These are phyloP conservation scores for Geotrichum candidum DNA, from an alignment of 1,139 yeast species.

Conservation along the genomic window DNA sequence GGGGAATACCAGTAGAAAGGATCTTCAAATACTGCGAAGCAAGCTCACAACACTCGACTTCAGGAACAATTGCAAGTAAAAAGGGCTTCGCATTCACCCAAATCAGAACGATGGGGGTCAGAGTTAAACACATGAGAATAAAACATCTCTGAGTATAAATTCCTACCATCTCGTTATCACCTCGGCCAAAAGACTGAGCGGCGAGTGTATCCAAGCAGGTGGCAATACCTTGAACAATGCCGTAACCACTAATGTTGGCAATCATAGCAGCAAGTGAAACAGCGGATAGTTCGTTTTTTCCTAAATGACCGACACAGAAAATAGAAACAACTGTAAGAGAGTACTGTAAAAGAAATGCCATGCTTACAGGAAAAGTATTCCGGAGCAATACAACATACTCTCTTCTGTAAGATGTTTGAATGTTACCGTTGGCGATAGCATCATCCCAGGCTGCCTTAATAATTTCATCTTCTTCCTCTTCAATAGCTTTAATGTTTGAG, in stretches of 20 bases:
- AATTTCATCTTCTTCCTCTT: constrained; percentile 8
- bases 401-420: constrained; percentile 16
- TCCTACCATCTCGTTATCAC: constrained; percentile 50
- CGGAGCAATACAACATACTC: constrained; percentile 35
- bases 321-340: constrained; percentile 80
- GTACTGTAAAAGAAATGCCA: constrained; percentile 75
- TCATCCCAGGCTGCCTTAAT: constrained; percentile 12
- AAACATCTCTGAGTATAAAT: constrained; percentile 53
- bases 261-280: constrained; percentile 88
- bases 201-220: constrained; percentile 84
- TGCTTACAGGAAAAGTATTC: constrained; percentile 33
- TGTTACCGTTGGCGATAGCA: constrained; percentile 11
- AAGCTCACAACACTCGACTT: constrained; percentile 51
- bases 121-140: constrained; percentile 43
- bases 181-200: constrained; percentile 55
- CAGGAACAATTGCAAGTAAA: constrained; percentile 50
- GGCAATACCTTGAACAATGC: constrained; percentile 81
- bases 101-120: constrained; percentile 43
- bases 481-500: constrained; percentile 3
- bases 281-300: constrained; percentile 69
- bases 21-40: constrained; percentile 63
- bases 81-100: constrained; percentile 58
- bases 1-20: constrained; percentile 73
- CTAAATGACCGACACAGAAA: constrained; percentile 76
- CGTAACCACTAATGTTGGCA: constrained; percentile 69